Base-by-base conservation (phyloP, 164 flowering plant genomes). In the Nymphaea colorata region DNA sequence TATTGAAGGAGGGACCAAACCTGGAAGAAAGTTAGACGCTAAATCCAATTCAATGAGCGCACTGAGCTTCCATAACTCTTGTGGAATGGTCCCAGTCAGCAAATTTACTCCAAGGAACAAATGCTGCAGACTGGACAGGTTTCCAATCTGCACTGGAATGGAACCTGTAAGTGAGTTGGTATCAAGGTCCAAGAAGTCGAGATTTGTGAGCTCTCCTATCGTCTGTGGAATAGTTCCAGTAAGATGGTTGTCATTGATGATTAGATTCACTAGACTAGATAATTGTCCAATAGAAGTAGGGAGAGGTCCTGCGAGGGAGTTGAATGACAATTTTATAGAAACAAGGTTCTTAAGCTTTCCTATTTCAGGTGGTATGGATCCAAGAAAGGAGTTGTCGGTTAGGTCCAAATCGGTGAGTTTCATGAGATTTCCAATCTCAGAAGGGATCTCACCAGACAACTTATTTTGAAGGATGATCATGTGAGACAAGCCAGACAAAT, bases 281-380 rank as follows among this genome's bases (percentile, higher is more conserved):
- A 69, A 65, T 25, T 65, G 43, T 15, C 68, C 64, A 2, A 70
- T 3, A 25, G 65, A 6, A 4, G 61, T 4, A 12, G 73, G 73
- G 51, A 70, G 43, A 3, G 64, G 8, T 6, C 73, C 68, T 3
- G 18, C 17, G 3, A 70, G 41, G 44, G 1, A 4, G 67, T 70
- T 70, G 12, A 2, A 5, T 2, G 5, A 3, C 64, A 70, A 17
- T 3, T 25, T 36, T 44, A 70, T 5, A 3, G 8, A 0, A 14
- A 15, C 25, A 11, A 71, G 62, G 18, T 41, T 3, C 42, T 10
- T 7, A 3, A 71, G 53, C 2, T 17, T 71, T 53, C 74, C 74
- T 2, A 71, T 60, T 25, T 66, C 66, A 16, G 5, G 43, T 11
- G 69, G 66, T 8, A 71, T 66, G 10, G 65, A 5, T n/a, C 73